Evolutionary conservation across 192 early-diverging fungal species (phyloP), one percentile per base, ranked within the genome.

Genomic region (Entomortierella beljakovae): DNA sequence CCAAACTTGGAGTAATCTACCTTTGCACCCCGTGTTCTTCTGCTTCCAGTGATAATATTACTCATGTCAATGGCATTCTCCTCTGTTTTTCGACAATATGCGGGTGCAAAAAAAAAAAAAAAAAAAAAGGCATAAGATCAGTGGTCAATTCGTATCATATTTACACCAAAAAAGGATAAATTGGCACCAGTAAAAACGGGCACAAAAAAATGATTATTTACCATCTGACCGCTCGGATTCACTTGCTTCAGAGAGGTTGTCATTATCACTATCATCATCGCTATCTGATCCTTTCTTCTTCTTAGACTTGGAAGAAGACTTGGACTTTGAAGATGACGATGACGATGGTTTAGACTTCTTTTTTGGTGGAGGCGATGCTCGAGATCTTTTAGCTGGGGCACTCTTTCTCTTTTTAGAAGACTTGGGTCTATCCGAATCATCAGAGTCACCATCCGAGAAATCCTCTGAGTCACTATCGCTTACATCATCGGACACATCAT

Each of bases 1-100:
- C 91, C 91, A 74, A 93, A 93, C 71, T 92, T 87, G 10, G 86
- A 87, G 75, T 89, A 93, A 64, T 93, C 92, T 62, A 93, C 88
- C 74, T 83, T 89, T 55, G 84, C 84, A 26, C 92, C 92, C 20
- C 92, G 76, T 37, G 91, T 93, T 48, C 92, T 83, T 73, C 92
- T 84, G 42, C 88, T 81, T 53, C 72, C 72, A 13, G 68, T 56
- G 54, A 93, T 93, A 66, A 93, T 91, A 71, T 85, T 82, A 56
- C 77, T 81, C 35, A 63, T 84, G 79, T 93, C 90, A 28, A 93
- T 80, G 26, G 68, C 75, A 33, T 70, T 68, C 20, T 77, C 73
- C 42, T 77, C 73, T 77, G 43, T 28, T 2, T 31, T 33, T 4
- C 38, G 23, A 28, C 8, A 57, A 16, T 26, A 59, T 6, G n/a